Evolutionary conservation across 192 early-diverging fungal genomes (phyloP).

Genomic region (Linnemannia zychae): DNA sequence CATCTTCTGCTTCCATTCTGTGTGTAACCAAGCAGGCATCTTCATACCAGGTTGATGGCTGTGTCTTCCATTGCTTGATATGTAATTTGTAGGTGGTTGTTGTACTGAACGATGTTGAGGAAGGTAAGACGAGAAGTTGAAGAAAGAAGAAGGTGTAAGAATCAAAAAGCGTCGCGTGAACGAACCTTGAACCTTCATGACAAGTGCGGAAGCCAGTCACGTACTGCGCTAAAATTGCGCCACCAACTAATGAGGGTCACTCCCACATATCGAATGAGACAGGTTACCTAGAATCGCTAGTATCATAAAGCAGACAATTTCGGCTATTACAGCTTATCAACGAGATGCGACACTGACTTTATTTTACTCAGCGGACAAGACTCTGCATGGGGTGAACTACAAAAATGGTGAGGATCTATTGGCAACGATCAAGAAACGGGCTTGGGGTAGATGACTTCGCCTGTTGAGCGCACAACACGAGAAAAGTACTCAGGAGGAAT

Average conservation of each 20-base stretch:
- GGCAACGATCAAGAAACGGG: background rate
- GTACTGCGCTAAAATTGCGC: background rate
- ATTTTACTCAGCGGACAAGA: conserved; percentile 1
- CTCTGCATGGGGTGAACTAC: background rate
- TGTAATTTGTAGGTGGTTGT: background rate
- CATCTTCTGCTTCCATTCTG: background rate
- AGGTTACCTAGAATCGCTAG: too few relatives aligned
- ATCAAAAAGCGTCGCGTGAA: background rate
- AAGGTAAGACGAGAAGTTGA: background rate
- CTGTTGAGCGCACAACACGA: conserved; percentile 61
- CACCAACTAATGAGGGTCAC: background rate
- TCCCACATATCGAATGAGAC: background rate
- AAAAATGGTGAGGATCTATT: background rate
- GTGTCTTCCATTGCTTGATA: conserved; percentile 29
- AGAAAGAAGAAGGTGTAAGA: background rate
- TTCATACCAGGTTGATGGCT: conserved; percentile 37
- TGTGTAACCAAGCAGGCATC: background rate
- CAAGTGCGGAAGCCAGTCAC: background rate
- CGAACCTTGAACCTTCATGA: background rate
- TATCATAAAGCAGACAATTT: too few relatives aligned
- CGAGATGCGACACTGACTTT: background rate
- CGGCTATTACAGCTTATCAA: too few relatives aligned
- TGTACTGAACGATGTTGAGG: background rate
- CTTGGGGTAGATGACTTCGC: conserved; percentile 29
- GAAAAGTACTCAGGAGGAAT: conserved; percentile 78